Conservation (phyloP, 176 grass and related monocot genomes). For the Chloris gayana region DNA sequence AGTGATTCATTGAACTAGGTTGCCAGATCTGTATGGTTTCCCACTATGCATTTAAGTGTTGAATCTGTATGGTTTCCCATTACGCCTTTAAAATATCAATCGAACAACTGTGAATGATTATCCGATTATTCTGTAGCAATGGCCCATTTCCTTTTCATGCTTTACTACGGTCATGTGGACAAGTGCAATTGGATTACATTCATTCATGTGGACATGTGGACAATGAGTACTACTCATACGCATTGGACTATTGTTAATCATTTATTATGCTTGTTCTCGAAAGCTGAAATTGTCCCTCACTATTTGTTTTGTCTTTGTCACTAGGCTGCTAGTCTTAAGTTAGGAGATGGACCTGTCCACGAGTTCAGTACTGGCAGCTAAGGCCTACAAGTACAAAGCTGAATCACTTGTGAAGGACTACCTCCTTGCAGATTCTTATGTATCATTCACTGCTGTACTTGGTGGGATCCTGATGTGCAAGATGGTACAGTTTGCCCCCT, state of each 20-base stretch:
- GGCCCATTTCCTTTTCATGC: slow-evolving; percentile 26
- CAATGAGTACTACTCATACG: neutral
- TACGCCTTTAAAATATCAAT: slow-evolving; percentile 33
- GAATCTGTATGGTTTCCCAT: slow-evolving; percentile 34
- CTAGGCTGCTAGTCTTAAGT: slow-evolving; percentile 32
- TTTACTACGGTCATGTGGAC: slow-evolving; percentile 21
- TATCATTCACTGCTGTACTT: slow-evolving; percentile 76
- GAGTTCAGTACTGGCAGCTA: slow-evolving; percentile 57
- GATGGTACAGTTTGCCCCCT: slow-evolving; percentile 58
- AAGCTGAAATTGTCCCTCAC: slow-evolving; percentile 30
- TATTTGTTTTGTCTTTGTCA: slow-evolving; percentile 33
- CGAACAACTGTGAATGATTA: slow-evolving; percentile 22
- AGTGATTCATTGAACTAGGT: neutral
- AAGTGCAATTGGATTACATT: neutral
- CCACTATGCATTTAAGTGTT: slow-evolving; percentile 37
- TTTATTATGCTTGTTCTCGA: slow-evolving; percentile 21
- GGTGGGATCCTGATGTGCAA: slow-evolving; percentile 93
- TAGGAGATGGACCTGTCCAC: slow-evolving; percentile 49
- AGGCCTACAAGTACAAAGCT: slow-evolving; percentile 73
- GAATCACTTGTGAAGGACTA: slow-evolving; percentile 84
- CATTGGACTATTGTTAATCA: neutral
- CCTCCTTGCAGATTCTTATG: slow-evolving; percentile 84
- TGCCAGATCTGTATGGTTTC: slow-evolving; percentile 1
- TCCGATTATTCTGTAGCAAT: slow-evolving; percentile 21
- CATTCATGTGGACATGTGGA: slow-evolving; percentile 9